Evolutionary conservation across 2,329 filamentous ascomycete genomes (phyloP), one percentile per base, ranked within the genome.

Genomic region (Pyrenochaeta sp.): DNA sequence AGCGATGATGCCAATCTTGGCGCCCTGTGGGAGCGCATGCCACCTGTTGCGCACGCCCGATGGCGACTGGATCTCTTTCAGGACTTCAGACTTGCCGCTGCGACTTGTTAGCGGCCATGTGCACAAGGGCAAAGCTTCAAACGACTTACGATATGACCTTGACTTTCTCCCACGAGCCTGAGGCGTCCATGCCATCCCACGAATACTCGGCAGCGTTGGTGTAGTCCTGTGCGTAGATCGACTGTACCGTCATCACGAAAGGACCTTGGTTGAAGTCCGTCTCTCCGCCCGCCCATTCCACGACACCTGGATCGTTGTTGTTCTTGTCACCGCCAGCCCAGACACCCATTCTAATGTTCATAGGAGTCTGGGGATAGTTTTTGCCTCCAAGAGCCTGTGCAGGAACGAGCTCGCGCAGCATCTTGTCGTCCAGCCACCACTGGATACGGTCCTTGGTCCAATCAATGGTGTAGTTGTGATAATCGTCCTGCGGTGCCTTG

Each of bases 191-290:
- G 48, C 50, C 34, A 18, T 77, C 76, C 58, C 83, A 91, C 31
- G 78, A 71, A 65, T 91, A 92, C 57, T 83, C 81, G 56, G 82
- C 82, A 32, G 74, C 77, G 1, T 84, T 82, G 35, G 77, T 81
- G 61, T 81, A 82, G 72, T 81, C 83, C 50, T 72, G 61, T 39
- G 81, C 76, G 20, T 77, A 74, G 22, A 83, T 72, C 20, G 78
- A 82, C 76, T 88, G 82, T 53, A 93, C 80, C 48, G 82, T 84
- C 88, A 92, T 92, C 58, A 79, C 84, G 74, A 82, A 93, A 0
- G 89, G 89, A 0, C 77, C 85, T 18, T 81, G 62, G 35, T 68
- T 65, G 68, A 86, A 92, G 67, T 90, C 78, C 28, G 87, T 89
- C 38, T 76, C 73, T 48, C 87, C 87, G 53, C 85, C 87, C 42